Evolutionary conservation across 768 basidiomycete species (phyloP).

Genomic region (Naganishia friedmannii): DNA sequence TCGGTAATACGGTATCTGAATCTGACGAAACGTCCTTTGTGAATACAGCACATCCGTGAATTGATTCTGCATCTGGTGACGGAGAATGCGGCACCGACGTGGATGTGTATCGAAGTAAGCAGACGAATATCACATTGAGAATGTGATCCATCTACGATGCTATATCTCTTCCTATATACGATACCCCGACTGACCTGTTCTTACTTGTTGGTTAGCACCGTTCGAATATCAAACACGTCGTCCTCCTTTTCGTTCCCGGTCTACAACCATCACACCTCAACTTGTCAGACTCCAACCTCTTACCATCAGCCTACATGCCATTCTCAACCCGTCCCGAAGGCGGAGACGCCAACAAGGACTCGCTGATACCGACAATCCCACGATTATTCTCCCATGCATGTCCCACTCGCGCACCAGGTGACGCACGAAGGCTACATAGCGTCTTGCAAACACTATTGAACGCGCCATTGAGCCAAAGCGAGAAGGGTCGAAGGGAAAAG

Average conservation of each 20-base stretch:
- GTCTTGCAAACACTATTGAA: conserved; percentile 79
- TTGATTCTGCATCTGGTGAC: conserved; percentile 75
- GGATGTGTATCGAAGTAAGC: conserved; percentile 78
- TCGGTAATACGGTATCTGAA: conserved; percentile 16
- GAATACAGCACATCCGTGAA: conserved; percentile 78
- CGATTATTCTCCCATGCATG: conserved; percentile 80
- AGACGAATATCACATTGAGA: not conserved
- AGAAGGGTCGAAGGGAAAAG: conserved; percentile 65
- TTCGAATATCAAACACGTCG: conserved; percentile 70
- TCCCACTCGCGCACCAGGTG: conserved; percentile 89
- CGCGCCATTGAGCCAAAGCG: conserved; percentile 71
- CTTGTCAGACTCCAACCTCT: conserved; percentile 61
- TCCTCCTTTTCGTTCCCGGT: conserved; percentile 80
- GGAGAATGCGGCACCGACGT: conserved; percentile 77
- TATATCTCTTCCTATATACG: not conserved
- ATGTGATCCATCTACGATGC: not conserved
- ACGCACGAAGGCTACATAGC: conserved; percentile 76
- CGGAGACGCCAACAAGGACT: conserved; percentile 20
- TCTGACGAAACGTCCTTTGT: not conserved
- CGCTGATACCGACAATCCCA: conserved; percentile 64
- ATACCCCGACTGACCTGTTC: not conserved
- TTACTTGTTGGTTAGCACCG: conserved; percentile 60
- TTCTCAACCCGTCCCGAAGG: conserved; percentile 55
- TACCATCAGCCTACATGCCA: conserved; percentile 60
- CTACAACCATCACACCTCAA: conserved; percentile 67